Evolutionary conservation across 2,329 filamentous ascomycete species (phyloP), one percentile per base, ranked within the genome.

Genomic region (Pestalotiopsis sp.): DNA sequence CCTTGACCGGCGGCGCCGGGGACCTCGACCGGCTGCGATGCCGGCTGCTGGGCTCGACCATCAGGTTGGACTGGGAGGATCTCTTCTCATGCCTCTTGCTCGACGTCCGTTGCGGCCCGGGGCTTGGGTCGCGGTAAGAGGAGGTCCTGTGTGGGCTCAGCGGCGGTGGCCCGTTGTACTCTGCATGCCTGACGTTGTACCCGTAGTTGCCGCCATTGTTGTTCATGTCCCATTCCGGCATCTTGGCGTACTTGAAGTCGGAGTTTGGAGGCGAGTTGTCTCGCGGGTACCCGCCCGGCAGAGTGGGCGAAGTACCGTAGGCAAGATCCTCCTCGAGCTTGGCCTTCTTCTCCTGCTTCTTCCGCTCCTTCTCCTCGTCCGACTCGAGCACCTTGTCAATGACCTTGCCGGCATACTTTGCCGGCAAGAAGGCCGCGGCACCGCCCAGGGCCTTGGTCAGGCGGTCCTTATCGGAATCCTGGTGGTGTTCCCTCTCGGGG

Each of bases 291-390:
- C 61, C 66, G 67, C 61, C 62, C 38, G 70, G 65, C 62, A 68
- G 41, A 49, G 70, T 68, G 23, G 73, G 62, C 45, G 69, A 69
- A 70, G 74, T 78, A 38, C 87, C 87, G 70, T 89, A 89, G 3
- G 85, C 85, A 11, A 88, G 77, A 68, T 86, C 83, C 3, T 86
- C 83, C 38, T 85, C 83, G n/a, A 77, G 65, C 36, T 68, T 75
- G 65, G 77, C 76, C 70, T 78, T 79, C 68, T 77, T 80, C 31
- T 76, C 73, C 68, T 75, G 73, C 67, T 78, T 80, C 64, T 74
- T 78, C 58, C 72, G 73, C 68, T 78, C 77, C 66, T 77, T 76
- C 65, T 80, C 79, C 13, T 72, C 73, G 62, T 79, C 77, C 9
- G 74, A 74, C 66, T 78, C 72, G 20, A 70, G 69, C 38, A 73